These are phyloP conservation scores for Hypoxylon sp. DNA, from an alignment of 2,329 filamentous ascomycete genomes.

Conservation along the genomic window DNA sequence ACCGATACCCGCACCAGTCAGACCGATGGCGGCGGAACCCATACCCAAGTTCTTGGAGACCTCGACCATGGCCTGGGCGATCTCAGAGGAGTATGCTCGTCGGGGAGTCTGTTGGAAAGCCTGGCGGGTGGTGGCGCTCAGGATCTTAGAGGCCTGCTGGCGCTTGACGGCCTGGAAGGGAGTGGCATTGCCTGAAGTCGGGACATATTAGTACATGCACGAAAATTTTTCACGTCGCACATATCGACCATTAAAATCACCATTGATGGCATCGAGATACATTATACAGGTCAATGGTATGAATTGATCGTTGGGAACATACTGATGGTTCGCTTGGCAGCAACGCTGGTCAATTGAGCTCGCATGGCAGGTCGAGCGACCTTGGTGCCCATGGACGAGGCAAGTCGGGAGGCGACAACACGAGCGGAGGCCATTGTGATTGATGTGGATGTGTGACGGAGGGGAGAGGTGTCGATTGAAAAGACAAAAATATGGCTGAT, in stretches of 20 bases:
- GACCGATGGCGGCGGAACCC: constrained; percentile 90
- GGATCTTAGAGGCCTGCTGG: constrained; percentile 75
- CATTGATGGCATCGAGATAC: constrained; percentile 38
- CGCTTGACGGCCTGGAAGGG: constrained; percentile 83
- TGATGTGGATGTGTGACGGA: constrained; percentile 59
- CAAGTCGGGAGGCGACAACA: constrained; percentile 82
- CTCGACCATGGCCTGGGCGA: constrained; percentile 89
- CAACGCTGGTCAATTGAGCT: constrained; percentile 69
- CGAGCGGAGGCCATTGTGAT: constrained; percentile 84
- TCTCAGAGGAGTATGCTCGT: constrained; percentile 88
- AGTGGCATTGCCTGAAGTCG: constrained; percentile 65
- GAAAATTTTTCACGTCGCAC: constrained; percentile 24
- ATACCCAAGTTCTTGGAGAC: constrained; percentile 93
- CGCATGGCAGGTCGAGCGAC: constrained; percentile 82
- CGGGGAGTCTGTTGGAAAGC: constrained; percentile 72
- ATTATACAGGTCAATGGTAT: constrained; percentile 10
- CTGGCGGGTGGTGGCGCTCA: constrained; percentile 75
- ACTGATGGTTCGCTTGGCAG: constrained; percentile 83
- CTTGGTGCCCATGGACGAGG: constrained; percentile 81
- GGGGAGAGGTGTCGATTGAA: constrained; percentile 58
- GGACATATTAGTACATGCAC: constrained; percentile 32
- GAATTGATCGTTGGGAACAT: constrained; percentile 57
- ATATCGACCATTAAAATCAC: constrained; percentile 15
- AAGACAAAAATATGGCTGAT: constrained; percentile 51
- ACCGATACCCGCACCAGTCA: constrained; percentile 93